Base-by-base conservation (phyloP, 345 rosid species). In the Salix brachista region DNA sequence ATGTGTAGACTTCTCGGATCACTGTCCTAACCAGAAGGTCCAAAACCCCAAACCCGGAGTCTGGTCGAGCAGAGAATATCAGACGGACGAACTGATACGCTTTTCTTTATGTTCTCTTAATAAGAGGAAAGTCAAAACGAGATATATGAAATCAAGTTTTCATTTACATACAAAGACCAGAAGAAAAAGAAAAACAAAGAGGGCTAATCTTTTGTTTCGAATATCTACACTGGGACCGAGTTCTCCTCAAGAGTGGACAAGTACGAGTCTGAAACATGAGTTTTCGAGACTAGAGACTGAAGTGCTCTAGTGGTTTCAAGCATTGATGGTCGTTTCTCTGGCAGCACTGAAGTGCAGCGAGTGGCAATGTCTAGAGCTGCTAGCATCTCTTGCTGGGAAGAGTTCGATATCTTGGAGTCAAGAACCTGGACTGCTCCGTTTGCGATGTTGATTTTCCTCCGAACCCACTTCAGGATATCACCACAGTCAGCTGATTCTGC, bases 361-460 rank as follows among this genome's bases (percentile, higher is more conserved):
- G 90, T 86, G 39, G 96, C 97, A 72, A 91, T 79, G 23, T 92
- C 94, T 26, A 95, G 86, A 67, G 90, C 90, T 79, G 77, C 91
- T 34, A 88, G 84, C 97, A 95, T 91, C 68, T 87, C 91, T 79
- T 81, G 79, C 44, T 85, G 88, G 25, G 64, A 85, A 72, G 84
- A 79, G 68, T 77, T 77, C 13, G 87, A 83, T 79, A 92, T 86
- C 74, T 83, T 90, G 6, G 90, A 84, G 81, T 94, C 98, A 34
- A 95, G 87, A 82, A 92, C 92, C 80, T 87, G 88, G 17, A 75
- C 64, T 54, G 90, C 91, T 26, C 99, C 99, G 23, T 90, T 83
- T 9, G 86, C 81, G 67, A 95, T 83, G 89, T 95, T 92, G 84
- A 95, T 91, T 85, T 89, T 95, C 82, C 99, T 84, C 46, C 99